Base-by-base conservation (phyloP, 2,329 filamentous ascomycete species). In the Claviceps africana region DNA sequence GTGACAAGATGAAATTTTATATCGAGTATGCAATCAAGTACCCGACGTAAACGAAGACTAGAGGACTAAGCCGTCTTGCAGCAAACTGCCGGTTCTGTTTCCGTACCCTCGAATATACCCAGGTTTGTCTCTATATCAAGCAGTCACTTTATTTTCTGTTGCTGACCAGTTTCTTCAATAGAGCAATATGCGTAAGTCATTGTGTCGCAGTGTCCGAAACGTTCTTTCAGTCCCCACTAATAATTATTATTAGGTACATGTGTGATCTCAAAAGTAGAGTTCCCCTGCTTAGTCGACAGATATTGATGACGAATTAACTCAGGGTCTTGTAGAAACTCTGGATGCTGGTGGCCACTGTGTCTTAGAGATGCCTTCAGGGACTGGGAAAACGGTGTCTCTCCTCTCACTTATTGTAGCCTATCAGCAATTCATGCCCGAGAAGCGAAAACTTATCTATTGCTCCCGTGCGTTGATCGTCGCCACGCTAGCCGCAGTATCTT, bases 331-430 rank as follows among this genome's bases (percentile, higher is more conserved):
- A 78, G 75, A 74, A 59, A 97, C 93, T 21, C 83, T 98, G 62
- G 93, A 98, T 76, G 86, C 85, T 21, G 88, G 88, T 50, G 94
- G 93, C 55, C 89, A 98, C 70, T 96, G 90, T 67, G 91, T 98
- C 22, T 72, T 98, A 60, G 93, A 98, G 72, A 98, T 98, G 93
- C 93, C 93, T 68, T 98, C 93, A 54, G 93, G 93, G 44, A 98
- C 93, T 25, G 93, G 93, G 56, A 98, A 98, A 74, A 98, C 93
- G 0, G 87, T 98, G 28, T 96, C 93, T 10, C 76, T 98, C 4
- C 75, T 98, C 45, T 96, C 93, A 0, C 79, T 98, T 60, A 98
- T 98, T 62, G 83, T 98, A 53, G 91, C 93, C 43, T 98, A 98
- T 63, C 94, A 98, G 68, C 87, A 93, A 65, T 84, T 90, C 65